These are phyloP conservation scores for Bullera alba DNA, from an alignment of 768 basidiomycete species.

Conservation along the genomic window DNA sequence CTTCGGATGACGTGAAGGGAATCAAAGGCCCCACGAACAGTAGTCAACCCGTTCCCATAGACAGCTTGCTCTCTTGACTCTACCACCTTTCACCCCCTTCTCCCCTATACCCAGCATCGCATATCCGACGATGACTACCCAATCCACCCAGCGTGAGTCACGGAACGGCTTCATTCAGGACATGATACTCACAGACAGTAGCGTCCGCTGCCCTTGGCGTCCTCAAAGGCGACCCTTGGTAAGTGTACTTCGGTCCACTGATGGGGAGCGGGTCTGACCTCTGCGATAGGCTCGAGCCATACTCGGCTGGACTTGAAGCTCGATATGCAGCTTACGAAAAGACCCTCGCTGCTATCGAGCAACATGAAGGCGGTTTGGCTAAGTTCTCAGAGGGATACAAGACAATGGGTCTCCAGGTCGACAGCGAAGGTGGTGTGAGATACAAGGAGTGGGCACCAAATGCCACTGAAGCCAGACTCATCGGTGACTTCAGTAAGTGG, in stretches of 20 bases:
- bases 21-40: no score
- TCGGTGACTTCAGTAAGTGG: constrained; percentile 91
- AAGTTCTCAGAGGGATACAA: constrained; percentile 72
- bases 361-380: constrained; percentile 76
- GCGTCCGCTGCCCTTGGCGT: no score
- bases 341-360: constrained; percentile 53
- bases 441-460: constrained; percentile 98
- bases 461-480: constrained; percentile 69
- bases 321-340: constrained; percentile 42
- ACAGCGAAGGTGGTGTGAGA: constrained; percentile 58
- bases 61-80: no score
- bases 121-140: no score
- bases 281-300: constrained; percentile 48
- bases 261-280: neutral
- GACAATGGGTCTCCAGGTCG: constrained; percentile 66
- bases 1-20: no score
- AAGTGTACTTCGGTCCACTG: constrained; percentile 5
- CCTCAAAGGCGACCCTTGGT: constrained; percentile 46
- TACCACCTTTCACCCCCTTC: no score
- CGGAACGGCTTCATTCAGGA: no score
- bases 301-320: constrained; percentile 37
- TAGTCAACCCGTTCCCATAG: no score
- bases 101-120: no score
- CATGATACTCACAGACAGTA: no score
- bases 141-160: no score